phyloP scores from a whole-genome alignment of 208 protist genomes.

The Phytomonas serpens region DNA sequence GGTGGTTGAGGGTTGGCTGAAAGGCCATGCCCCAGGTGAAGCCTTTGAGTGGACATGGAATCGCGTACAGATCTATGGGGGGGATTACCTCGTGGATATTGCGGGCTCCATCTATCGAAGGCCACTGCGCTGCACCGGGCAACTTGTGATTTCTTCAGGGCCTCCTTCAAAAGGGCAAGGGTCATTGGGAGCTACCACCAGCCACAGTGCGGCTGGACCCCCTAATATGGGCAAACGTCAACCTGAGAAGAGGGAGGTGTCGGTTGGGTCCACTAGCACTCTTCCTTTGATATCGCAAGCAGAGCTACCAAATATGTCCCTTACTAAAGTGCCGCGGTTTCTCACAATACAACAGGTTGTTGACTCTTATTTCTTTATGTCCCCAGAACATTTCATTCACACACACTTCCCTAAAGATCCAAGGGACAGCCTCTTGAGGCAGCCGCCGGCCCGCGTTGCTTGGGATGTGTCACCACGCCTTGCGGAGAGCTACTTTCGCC shows the following conservation, averaged over 20 bases:
- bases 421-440: conserved; percentile 30
- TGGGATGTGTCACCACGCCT: conserved; percentile 58
- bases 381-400: conserved; percentile 43
- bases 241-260: too few relatives aligned
- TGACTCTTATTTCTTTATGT: conserved; percentile 73
- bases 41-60: conserved; percentile 71
- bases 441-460: conserved; percentile 20
- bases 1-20: conserved; percentile 50
- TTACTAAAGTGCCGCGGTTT: neutral
- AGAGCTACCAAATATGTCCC: too few relatives aligned
- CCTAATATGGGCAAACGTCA: too few relatives aligned
- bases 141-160: neutral
- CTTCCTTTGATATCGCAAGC: too few relatives aligned
- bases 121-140: conserved; percentile 15
- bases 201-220: too few relatives aligned
- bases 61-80: conserved; percentile 31
- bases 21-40: conserved; percentile 43
- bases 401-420: conserved; percentile 46
- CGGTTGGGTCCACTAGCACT: too few relatives aligned
- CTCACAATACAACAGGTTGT: conserved; percentile 14
- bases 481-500: conserved; percentile 58
- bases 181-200: conserved; percentile 2
- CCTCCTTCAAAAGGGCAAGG: conserved; percentile 6
- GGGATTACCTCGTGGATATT: conserved; percentile 54
- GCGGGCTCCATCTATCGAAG: conserved; percentile 31